phyloP scores from a whole-genome alignment of 2,329 filamentous ascomycete genomes.

The Verticillium longisporum region DNA sequence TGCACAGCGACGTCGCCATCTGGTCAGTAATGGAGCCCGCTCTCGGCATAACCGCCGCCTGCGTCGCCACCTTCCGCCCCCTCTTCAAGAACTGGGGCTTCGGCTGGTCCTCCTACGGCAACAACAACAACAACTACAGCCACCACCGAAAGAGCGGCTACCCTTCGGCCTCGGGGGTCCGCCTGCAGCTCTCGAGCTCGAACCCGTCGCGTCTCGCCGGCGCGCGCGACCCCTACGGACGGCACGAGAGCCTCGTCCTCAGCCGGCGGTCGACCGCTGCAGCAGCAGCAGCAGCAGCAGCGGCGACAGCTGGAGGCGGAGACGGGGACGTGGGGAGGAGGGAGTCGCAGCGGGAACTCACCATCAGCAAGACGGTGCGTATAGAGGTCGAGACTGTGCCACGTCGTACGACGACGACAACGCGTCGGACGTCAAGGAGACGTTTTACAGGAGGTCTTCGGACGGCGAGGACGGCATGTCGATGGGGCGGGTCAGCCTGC shows the following conservation, averaged over 20 bases:
- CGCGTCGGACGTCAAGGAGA: constrained; percentile 57
- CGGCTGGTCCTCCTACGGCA: not conserved
- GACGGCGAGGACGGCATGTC: not conserved
- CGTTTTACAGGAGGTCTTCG: constrained; percentile 68
- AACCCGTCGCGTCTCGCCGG: constrained; percentile 70
- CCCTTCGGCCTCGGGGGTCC: not conserved
- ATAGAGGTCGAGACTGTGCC: not conserved
- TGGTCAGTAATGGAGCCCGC: constrained; percentile 22
- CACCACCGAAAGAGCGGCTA: not conserved
- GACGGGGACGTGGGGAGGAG: not conserved
- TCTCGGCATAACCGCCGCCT: constrained; percentile 23
- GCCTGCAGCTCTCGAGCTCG: not conserved
- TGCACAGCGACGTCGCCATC: constrained; percentile 19
- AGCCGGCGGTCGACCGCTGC: not conserved
- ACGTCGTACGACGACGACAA: constrained; percentile 51
- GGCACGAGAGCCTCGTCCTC: not conserved
- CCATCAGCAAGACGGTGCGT: not conserved
- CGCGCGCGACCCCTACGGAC: constrained; percentile 52
- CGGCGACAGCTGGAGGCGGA: not conserved
- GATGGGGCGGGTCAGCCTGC: not conserved
- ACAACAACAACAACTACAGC: no score
- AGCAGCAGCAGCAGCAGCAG: no score
- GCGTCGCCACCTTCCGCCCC: constrained; percentile 19
- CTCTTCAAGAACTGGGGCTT: constrained; percentile 19
- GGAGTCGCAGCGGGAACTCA: not conserved